Evolutionary conservation across 768 basidiomycete genomes (phyloP).

Genomic region (Leccinum pellstonianum): DNA sequence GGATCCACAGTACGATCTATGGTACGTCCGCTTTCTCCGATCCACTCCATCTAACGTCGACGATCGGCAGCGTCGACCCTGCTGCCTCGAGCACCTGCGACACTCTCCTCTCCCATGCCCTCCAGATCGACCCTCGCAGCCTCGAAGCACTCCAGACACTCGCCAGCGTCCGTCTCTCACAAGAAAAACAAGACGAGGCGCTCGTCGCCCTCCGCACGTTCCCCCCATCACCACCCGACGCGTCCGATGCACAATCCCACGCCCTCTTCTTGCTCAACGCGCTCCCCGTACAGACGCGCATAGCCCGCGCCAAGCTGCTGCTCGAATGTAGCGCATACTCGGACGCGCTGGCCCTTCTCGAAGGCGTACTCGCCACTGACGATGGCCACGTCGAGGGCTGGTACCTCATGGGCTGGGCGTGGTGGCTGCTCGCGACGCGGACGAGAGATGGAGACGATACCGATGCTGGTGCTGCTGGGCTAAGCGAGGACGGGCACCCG

Average conservation of each 20-base stretch:
- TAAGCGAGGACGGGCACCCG: slow-evolving; percentile 35
- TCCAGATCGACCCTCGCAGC: slow-evolving; percentile 72
- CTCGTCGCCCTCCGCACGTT: no score
- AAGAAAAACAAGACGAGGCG: slow-evolving; percentile 61
- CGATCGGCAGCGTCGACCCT: slow-evolving; percentile 65
- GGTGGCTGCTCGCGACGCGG: slow-evolving; percentile 78
- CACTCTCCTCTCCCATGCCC: slow-evolving; percentile 70
- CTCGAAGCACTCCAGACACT: slow-evolving; percentile 76
- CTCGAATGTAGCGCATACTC: slow-evolving; percentile 72
- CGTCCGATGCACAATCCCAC: no score
- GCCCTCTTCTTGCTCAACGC: slow-evolving; percentile 17
- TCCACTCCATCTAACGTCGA: not conserved
- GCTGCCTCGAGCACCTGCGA: slow-evolving; percentile 83
- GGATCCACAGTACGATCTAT: slow-evolving; percentile 85
- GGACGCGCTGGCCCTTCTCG: slow-evolving; percentile 71
- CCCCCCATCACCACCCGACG: no score
- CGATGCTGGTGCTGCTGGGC: slow-evolving; percentile 33
- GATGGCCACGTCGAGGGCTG: slow-evolving; percentile 89
- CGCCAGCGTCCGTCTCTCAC: slow-evolving; percentile 87
- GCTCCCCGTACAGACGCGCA: slow-evolving; percentile 64
- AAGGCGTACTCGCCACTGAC: slow-evolving; percentile 76
- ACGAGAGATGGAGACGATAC: slow-evolving; percentile 53
- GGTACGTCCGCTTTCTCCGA: slow-evolving; percentile 45
- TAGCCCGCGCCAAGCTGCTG: slow-evolving; percentile 77
- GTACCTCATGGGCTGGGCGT: slow-evolving; percentile 95